A percentile compares a stretch with the other conserved stretches of the same genome.
Evolutionary conservation across 306 rosid species (phyloP).

Genomic region (Acacia crassicarpa): DNA sequence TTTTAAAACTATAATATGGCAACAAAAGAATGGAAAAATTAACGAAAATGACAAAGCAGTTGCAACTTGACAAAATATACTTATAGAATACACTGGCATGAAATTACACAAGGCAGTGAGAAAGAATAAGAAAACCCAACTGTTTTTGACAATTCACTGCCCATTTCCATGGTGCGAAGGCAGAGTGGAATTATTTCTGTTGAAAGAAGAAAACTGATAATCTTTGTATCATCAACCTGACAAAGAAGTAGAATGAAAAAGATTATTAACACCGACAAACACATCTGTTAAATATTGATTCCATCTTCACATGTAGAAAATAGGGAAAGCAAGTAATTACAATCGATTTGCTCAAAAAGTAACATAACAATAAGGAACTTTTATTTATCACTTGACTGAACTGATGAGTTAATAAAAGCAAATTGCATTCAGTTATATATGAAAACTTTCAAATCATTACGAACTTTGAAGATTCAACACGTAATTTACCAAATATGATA

Average conservation of each 20-base stretch:
- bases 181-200: conserved; percentile 81
- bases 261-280: conserved; percentile 14
- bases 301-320: neutral
- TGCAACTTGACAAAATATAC: neutral
- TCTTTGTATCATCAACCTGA: conserved; percentile 78
- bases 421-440: conserved; percentile 1
- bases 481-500: neutral
- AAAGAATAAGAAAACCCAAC: conserved; percentile 47
- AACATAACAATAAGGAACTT: neutral
- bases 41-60: neutral
- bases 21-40: neutral
- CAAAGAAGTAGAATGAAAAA: neutral
- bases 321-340: neutral
- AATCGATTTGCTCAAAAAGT: neutral
- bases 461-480: neutral
- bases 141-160: conserved; percentile 77
- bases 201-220: conserved; percentile 74
- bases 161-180: conserved; percentile 87
- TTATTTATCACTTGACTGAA: neutral
- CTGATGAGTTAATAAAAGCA: conserved; percentile 11
- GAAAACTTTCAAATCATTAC: neutral
- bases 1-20: neutral
- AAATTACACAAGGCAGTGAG: neutral
- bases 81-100: neutral
- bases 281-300: neutral